Conservation (phyloP, 164 flowering plant genomes). For the Brasenia schreberi region DNA sequence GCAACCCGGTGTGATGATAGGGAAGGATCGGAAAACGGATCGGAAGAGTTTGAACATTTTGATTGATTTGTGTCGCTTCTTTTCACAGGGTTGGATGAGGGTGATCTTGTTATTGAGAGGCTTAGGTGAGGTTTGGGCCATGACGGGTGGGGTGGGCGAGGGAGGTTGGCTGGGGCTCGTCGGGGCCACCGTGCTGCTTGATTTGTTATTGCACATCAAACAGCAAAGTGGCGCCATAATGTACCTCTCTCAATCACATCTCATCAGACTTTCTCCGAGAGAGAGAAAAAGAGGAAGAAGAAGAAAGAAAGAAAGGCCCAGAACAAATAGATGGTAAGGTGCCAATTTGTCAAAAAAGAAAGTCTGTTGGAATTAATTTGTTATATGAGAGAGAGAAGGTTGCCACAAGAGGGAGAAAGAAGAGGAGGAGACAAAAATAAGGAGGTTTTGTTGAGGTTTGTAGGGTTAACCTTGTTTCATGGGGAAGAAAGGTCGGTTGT, state of each 20-base stretch:
- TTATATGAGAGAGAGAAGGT: slow-evolving; percentile 1
- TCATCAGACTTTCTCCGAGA: no score
- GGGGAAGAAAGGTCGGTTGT: neutral
- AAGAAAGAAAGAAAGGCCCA: neutral
- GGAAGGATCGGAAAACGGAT: slow-evolving; percentile 60
- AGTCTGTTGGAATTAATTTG: neutral
- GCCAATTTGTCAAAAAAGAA: neutral
- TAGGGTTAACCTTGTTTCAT: neutral
- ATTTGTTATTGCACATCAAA: neutral
- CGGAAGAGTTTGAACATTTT: slow-evolving; percentile 41
- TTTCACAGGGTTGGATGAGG: slow-evolving; percentile 40
- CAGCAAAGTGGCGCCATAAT: neutral
- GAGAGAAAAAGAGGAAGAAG: no score
- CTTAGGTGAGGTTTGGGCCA: slow-evolving; percentile 3
- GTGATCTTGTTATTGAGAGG: slow-evolving; percentile 8
- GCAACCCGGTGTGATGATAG: slow-evolving; percentile 54
- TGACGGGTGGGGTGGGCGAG: neutral
- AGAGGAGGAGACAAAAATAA: neutral
- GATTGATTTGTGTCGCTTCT: slow-evolving; percentile 18
- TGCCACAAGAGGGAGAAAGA: slow-evolving; percentile 6
- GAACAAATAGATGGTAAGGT: neutral
- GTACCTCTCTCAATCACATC: no score
- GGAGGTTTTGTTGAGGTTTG: neutral
- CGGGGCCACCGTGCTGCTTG: neutral
- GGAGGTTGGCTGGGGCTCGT: neutral